phyloP scores from a whole-genome alignment of 768 basidiomycete genomes.

The Strobilomyces confusus region DNA sequence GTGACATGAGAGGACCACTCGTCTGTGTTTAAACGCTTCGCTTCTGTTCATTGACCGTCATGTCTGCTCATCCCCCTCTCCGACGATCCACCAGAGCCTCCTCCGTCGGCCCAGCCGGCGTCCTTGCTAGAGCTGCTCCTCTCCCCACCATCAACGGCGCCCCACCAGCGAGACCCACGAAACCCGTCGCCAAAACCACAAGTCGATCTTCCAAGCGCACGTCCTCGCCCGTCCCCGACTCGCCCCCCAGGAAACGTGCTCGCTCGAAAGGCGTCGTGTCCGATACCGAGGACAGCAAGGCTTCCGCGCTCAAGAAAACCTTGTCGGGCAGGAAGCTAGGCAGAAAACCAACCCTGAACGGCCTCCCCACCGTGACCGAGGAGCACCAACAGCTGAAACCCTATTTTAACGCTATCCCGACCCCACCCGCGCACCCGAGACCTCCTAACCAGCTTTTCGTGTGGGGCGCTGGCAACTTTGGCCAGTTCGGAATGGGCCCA shows the following conservation, averaged over 20 bases:
- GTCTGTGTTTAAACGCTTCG: neutral
- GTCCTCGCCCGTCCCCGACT: conserved; percentile 44
- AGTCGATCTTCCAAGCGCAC: conserved; percentile 43
- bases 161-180: conserved; percentile 32
- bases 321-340: conserved; percentile 24
- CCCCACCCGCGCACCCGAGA: conserved; percentile 49
- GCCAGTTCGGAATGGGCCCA: conserved; percentile 90
- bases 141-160: conserved; percentile 26
- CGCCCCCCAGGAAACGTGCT: conserved; percentile 46
- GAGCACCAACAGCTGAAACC: conserved; percentile 44
- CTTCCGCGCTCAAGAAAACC: conserved; percentile 23
- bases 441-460: conserved; percentile 75
- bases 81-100: conserved; percentile 53
- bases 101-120: conserved; percentile 38
- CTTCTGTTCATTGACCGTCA: conserved; percentile 7
- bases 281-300: conserved; percentile 39
- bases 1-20: conserved; percentile 16
- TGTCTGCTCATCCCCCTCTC: conserved; percentile 35
- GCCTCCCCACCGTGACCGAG: conserved; percentile 28
- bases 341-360: conserved; percentile 30
- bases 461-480: conserved; percentile 93
- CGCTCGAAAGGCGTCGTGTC: conserved; percentile 37
- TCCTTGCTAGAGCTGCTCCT: conserved; percentile 27
- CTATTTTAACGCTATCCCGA: conserved; percentile 65
- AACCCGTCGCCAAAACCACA: conserved; percentile 21